Evolutionary conservation across 2,329 filamentous ascomycete genomes (phyloP).

Genomic region (Fonsecaea nubica): DNA sequence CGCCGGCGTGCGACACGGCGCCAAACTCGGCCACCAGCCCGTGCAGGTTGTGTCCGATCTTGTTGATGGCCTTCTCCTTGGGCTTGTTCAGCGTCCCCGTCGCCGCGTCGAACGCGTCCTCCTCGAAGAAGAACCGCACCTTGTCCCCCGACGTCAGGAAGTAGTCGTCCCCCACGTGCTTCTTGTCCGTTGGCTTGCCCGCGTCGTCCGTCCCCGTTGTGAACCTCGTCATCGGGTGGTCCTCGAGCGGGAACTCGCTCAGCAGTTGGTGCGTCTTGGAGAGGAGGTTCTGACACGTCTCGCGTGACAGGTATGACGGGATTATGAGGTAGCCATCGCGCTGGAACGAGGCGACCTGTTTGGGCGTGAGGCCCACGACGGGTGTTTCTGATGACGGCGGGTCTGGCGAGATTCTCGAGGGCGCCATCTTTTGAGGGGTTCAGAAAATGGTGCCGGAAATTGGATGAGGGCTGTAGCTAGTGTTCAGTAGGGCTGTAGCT

Average conservation of each 20-base stretch:
- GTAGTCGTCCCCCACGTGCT: constrained; percentile 91
- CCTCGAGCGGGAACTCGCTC: constrained; percentile 73
- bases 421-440: constrained; percentile 26
- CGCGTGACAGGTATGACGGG: constrained; percentile 68
- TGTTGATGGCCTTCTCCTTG: constrained; percentile 86
- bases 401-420: constrained; percentile 34
- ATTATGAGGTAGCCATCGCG: constrained; percentile 90
- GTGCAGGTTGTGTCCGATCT: constrained; percentile 82
- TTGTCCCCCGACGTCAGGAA: constrained; percentile 91
- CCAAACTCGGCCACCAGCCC: constrained; percentile 71
- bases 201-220: constrained; percentile 74
- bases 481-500: background rate
- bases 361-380: constrained; percentile 33
- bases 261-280: constrained; percentile 77
- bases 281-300: constrained; percentile 64
- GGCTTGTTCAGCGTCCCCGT: constrained; percentile 73
- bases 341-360: constrained; percentile 55
- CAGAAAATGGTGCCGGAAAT: too few relatives aligned
- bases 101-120: constrained; percentile 77
- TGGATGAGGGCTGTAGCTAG: background rate
- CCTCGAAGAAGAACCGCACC: constrained; percentile 95
- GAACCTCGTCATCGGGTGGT: constrained; percentile 93
- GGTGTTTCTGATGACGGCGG: constrained; percentile 21
- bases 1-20: constrained; percentile 57
- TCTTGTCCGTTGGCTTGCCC: constrained; percentile 50